Base-by-base conservation (phyloP, 1,284 basidiomycete genomes). In the Ceraceosorus guamensis region DNA sequence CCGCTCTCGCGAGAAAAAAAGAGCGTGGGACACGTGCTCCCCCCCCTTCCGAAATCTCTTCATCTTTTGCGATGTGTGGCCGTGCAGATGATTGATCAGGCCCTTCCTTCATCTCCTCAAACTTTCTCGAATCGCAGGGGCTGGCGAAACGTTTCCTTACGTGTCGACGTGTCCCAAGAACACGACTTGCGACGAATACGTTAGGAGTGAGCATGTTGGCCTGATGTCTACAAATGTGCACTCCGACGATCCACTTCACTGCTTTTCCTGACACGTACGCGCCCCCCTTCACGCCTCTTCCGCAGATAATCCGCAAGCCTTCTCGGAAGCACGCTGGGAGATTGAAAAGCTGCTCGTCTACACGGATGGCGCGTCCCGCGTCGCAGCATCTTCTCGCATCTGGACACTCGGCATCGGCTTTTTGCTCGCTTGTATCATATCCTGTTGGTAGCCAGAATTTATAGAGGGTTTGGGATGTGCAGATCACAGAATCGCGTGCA, bases 261-360 rank as follows among this genome's bases (percentile, higher is more conserved):
- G 43, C 37, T 13, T 30, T 30, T n/a, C 11, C 11, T 41, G 39
- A 41, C 39, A 16, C 11, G 39, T 41, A 16, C 3, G 24, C 24
- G 24, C 24, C 24, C 24, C 1, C 24, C 24, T 3, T 3, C 24
- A 1, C 2, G 24, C 24, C 24, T 24, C n/a, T 8, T n/a, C 39
- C 39, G 3, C 46, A 62, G 62, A 62, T 35, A 59, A 68, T 35
- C 66, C 68, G 0, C 33, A 48, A 4, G 57, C 63, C 0, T 67
- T 70, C 32, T 51, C 34, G 5, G 57, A 70, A 41, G 67, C 70
- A 4, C 56, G 68, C 6, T 72, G 63, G 62, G 68, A 72, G 49
- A 59, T 72, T 35, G 68, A 72, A 45, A 70, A 67, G 46, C 37
- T 72, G 14, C 58, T 66, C 18, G 55, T 69, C 14, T 72, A 72